These are phyloP conservation scores for Populus hybrid DNA, from an alignment of 441 rosid genomes.

Conservation along the genomic window DNA sequence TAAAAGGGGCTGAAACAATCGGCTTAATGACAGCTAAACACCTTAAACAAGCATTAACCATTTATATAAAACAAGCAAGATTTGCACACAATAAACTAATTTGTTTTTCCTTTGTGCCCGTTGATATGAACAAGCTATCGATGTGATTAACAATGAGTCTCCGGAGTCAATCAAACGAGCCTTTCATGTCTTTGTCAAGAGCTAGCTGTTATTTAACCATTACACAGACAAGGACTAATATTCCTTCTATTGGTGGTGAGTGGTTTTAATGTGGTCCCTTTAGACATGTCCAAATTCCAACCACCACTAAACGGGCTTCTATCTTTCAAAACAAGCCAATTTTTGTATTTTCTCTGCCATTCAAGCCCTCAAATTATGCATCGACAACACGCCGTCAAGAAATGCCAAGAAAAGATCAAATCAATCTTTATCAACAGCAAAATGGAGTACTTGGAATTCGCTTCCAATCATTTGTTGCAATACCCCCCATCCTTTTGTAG, in stretches of 20 bases:
- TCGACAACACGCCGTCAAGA: conserved; percentile 7
- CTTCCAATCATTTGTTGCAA: conserved; percentile 31
- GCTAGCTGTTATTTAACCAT: conserved; percentile 45
- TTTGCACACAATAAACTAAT: neutral
- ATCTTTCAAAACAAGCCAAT: conserved; percentile 24
- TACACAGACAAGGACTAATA: conserved; percentile 19
- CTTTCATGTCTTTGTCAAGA: conserved; percentile 25
- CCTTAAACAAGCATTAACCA: neutral
- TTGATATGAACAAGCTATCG: neutral
- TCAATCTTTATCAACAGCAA: conserved; percentile 28
- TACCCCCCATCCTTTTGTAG: neutral
- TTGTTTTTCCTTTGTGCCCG: neutral
- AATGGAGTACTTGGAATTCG: conserved; percentile 12
- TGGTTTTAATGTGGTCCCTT: conserved; percentile 33
- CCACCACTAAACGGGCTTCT: conserved; percentile 22
- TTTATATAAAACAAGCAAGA: neutral
- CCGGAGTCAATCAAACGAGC: conserved; percentile 18
- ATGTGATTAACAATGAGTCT: neutral
- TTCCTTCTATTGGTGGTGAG: neutral
- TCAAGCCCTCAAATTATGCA: conserved; percentile 10
- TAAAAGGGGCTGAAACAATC: neutral
- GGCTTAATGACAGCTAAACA: neutral
- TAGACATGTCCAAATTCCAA: conserved; percentile 24
- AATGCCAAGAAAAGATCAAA: conserved; percentile 27
- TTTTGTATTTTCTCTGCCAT: conserved; percentile 21